Evolutionary conservation across 2,329 filamentous ascomycete species (phyloP).

Genomic region (Penicillium concentricum): DNA sequence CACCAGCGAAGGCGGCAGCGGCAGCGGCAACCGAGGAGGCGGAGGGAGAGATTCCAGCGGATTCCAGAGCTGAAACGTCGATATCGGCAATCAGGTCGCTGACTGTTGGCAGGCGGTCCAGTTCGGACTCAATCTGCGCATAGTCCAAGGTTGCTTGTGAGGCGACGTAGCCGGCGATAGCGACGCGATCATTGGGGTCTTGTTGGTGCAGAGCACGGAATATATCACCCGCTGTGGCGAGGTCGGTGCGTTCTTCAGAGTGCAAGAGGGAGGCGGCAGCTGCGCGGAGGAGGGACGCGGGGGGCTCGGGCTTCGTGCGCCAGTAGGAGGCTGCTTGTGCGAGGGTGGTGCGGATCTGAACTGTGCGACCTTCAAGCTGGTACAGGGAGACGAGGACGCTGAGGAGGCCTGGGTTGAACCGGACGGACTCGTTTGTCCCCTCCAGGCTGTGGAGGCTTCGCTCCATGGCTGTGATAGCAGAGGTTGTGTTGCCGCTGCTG

Average conservation of each 20-base stretch:
- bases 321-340: constrained; percentile 79
- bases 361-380: constrained; percentile 69
- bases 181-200: constrained; percentile 64
- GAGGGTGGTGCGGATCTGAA: constrained; percentile 70
- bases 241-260: constrained; percentile 67
- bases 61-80: constrained; percentile 46
- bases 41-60: constrained; percentile 43
- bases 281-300: constrained; percentile 71
- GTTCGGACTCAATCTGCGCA: constrained; percentile 34
- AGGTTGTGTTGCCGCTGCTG: constrained; percentile 66
- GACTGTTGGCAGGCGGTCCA: constrained; percentile 40
- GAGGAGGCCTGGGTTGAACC: constrained; percentile 81
- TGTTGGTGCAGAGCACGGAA: constrained; percentile 70
- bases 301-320: constrained; percentile 61
- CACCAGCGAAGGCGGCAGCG: constrained; percentile 33
- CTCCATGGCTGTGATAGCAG: constrained; percentile 74
- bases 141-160: constrained; percentile 62
- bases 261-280: constrained; percentile 80
- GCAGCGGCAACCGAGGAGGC: constrained; percentile 31
- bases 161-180: constrained; percentile 81
- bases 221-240: constrained; percentile 70
- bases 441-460: constrained; percentile 72
- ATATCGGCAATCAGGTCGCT: constrained; percentile 44
- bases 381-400: constrained; percentile 79
- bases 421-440: constrained; percentile 64